Conservation (phyloP, 495 filamentous ascomycete genomes). For the Penicillium antarcticum region DNA sequence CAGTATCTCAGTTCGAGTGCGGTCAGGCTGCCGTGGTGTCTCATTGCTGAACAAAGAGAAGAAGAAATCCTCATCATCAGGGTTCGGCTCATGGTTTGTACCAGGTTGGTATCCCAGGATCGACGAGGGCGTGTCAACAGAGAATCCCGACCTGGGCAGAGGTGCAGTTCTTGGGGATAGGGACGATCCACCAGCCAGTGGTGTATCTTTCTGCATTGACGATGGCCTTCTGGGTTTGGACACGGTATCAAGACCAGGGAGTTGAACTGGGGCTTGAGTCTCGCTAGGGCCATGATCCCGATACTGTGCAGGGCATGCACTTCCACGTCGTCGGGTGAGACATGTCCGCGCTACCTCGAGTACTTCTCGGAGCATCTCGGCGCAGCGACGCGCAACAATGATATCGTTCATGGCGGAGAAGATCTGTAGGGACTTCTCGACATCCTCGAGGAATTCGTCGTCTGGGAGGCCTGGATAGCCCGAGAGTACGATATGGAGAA, state of each 20-base stretch:
- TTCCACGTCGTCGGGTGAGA: conserved; percentile 6
- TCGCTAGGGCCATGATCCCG: too few relatives aligned
- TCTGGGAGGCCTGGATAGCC: conserved; percentile 9
- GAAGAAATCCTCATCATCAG: conserved; percentile 19
- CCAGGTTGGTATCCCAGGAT: too few relatives aligned
- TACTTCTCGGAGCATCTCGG: conserved; percentile 24
- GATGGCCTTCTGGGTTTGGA: too few relatives aligned
- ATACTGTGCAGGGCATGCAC: too few relatives aligned
- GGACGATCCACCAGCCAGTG: too few relatives aligned
- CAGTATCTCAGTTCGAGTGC: conserved; percentile 21
- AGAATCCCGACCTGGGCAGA: too few relatives aligned
- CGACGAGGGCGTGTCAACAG: too few relatives aligned
- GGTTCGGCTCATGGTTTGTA: background rate
- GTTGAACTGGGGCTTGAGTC: too few relatives aligned
- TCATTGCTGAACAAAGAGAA: conserved; percentile 21
- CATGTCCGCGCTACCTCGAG: conserved; percentile 20
- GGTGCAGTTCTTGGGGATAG: too few relatives aligned
- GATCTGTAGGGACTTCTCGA: conserved; percentile 25
- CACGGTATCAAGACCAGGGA: too few relatives aligned
- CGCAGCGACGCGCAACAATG: conserved; percentile 24
- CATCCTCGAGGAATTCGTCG: conserved; percentile 16
- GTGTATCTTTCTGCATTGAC: too few relatives aligned
- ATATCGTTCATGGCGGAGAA: conserved; percentile 28
- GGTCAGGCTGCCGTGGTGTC: conserved; percentile 7
- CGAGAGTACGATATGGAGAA: conserved; percentile 12